Conservation (phyloP, 192 early-diverging fungal species). For the Neocallimastix lanati region DNA sequence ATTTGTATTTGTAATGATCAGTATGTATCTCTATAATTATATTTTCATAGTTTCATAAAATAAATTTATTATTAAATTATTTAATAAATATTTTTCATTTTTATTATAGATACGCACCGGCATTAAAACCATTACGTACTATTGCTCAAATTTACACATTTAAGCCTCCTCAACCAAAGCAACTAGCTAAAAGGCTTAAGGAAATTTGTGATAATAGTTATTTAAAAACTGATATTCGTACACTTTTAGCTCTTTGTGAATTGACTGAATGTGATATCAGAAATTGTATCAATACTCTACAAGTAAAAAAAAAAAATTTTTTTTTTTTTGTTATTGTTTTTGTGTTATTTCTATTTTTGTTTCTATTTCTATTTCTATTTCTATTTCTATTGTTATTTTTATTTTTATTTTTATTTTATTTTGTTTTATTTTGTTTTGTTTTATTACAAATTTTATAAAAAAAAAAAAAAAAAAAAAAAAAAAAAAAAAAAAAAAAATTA, state of each 20-base stretch:
- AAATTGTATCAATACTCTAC: conserved; percentile 71
- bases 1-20: conserved; percentile 98
- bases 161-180: conserved; percentile 32
- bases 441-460: no score
- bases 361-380: no score
- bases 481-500: no score
- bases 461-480: no score
- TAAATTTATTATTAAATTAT: no score
- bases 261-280: conserved; percentile 73
- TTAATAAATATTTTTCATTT: neutral
- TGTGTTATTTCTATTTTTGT: no score
- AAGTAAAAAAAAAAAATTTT: no score
- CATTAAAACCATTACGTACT: conserved; percentile 62
- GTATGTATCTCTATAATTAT: conserved; percentile 15
- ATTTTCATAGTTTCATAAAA: no score
- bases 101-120: conserved; percentile 54
- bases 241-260: conserved; percentile 55
- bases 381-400: no score
- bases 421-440: no score
- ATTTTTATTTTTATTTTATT: no score
- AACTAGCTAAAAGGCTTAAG: conserved; percentile 54
- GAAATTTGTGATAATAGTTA: conserved; percentile 64
- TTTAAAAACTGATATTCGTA: conserved; percentile 49
- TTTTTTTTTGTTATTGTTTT: no score
- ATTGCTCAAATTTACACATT: conserved; percentile 59